Evolutionary conservation across 179 eudicot genomes (phyloP), one percentile per base, ranked within the genome.

Genomic region (Gypsophila paniculata): DNA sequence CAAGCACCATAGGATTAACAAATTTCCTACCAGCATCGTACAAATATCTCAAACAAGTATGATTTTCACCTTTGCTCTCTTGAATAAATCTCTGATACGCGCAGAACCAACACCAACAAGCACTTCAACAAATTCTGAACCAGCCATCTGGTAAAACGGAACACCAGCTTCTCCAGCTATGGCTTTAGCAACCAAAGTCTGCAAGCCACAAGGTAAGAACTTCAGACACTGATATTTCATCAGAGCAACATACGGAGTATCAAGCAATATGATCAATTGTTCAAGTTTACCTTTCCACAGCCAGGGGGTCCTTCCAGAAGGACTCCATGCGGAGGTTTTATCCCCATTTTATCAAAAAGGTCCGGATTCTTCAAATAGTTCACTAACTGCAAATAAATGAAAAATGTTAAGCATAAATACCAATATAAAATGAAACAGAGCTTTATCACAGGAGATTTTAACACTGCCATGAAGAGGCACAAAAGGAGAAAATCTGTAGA

Each of bases 81-180:
- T 93, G 80, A 93, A 93, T 73, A 93, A 84, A 84, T 93, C 98
- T 80, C 98, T 83, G 73, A 93, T 85, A 78, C 97, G 96, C 65
- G 98, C 93, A 81, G 98, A 87, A 68, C 98, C 98, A 80, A 91
- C 98, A 77, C 98, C 98, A 74, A 93, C 98, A 69, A 93, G 82
- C 51, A 93, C 91, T 85, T 93, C 97, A 74, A 93, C 98, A 77
- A 93, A 93, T 80, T 93, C 98, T 59, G 98, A 88, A 49, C 98
- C 97, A 72, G 97, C 98, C 98, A 93, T 93, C 79, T 91, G 91
- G 84, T 93, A 93, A 80, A 93, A 93, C 38, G 98, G 97, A 79
- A 93, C 98, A 74, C 93, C 96, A 73, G 98, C 98, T 85, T 93
- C 98, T 67, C 98, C 97, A 72, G 98, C 98, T 77, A 93, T 93